Conservation (phyloP, 331 rosid species). For the Saraca asoca region DNA sequence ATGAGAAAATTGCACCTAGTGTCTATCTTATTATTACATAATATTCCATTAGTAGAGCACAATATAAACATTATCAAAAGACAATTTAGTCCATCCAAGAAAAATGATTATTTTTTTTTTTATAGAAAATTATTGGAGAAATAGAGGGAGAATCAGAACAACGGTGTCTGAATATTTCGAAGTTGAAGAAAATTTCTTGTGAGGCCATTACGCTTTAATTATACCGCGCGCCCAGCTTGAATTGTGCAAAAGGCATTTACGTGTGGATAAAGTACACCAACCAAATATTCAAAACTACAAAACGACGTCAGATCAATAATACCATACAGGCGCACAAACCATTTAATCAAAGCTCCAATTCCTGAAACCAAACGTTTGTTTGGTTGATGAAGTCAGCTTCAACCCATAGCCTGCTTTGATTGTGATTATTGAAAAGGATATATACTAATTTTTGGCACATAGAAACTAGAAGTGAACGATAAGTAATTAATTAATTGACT, state of each 20-base stretch:
- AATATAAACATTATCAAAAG: no score
- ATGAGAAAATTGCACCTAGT: not conserved
- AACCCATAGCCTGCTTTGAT: not conserved
- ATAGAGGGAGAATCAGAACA: not conserved
- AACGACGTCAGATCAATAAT: constrained; percentile 24
- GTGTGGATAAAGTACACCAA: constrained; percentile 11
- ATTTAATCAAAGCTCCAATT: constrained; percentile 2
- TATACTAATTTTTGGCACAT: no score
- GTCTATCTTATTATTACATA: constrained; percentile 6
- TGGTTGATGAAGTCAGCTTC: constrained; percentile 1
- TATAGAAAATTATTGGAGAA: not conserved
- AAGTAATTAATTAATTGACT: not conserved
- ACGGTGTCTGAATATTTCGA: not conserved
- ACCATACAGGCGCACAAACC: no score
- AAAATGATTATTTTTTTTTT: not conserved
- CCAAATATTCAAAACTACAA: constrained; percentile 8
- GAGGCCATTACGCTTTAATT: not conserved
- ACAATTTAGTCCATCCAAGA: not conserved
- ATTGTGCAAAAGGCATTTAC: constrained; percentile 1
- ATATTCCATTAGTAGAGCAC: not conserved
- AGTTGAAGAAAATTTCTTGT: not conserved
- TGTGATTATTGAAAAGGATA: not conserved
- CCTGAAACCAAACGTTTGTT: not conserved
- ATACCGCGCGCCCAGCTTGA: constrained; percentile 17
- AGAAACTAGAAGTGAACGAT: not conserved